Conservation (phyloP, 345 rosid genomes). For the Tarenaya hassleriana region DNA sequence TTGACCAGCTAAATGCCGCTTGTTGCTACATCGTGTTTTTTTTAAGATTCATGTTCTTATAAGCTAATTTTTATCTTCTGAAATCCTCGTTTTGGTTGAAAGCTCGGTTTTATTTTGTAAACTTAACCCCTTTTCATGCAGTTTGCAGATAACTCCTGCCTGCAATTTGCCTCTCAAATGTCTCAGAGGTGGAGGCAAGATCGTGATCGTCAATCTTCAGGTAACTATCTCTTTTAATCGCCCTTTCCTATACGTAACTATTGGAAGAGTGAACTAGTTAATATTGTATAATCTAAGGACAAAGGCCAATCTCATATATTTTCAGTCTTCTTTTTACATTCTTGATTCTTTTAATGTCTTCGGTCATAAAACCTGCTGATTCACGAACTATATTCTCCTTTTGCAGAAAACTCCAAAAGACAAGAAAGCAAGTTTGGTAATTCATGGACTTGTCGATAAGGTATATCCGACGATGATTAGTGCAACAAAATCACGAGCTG, state of each 20-base stretch:
- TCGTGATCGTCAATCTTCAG: conserved; percentile 94
- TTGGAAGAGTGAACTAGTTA: background rate
- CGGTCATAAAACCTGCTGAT: no score
- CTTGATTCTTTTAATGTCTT: no score
- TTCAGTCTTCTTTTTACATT: background rate
- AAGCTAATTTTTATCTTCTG: background rate
- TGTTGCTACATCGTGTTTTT: no score
- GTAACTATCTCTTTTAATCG: conserved; percentile 29
- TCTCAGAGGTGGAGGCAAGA: conserved; percentile 85
- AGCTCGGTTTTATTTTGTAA: conserved; percentile 3
- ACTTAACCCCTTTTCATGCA: conserved; percentile 31
- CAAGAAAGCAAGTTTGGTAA: conserved; percentile 86
- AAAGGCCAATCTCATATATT: no score
- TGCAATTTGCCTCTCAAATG: conserved; percentile 95
- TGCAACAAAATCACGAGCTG: no score
- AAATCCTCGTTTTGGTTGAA: background rate
- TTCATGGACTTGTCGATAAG: conserved; percentile 89
- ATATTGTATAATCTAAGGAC: background rate
- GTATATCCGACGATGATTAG: conserved; percentile 31
- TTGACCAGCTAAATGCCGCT: no score
- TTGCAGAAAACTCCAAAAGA: conserved; percentile 95
- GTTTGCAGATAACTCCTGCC: conserved; percentile 99
- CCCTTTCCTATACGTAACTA: background rate
- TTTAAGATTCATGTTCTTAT: background rate
- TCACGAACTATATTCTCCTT: conserved; percentile 7